A percentile compares a stretch with the other conserved stretches of the same genome.
phyloP scores from a whole-genome alignment of 1,284 basidiomycete genomes.

The Sporisorium scitamineum region DNA sequence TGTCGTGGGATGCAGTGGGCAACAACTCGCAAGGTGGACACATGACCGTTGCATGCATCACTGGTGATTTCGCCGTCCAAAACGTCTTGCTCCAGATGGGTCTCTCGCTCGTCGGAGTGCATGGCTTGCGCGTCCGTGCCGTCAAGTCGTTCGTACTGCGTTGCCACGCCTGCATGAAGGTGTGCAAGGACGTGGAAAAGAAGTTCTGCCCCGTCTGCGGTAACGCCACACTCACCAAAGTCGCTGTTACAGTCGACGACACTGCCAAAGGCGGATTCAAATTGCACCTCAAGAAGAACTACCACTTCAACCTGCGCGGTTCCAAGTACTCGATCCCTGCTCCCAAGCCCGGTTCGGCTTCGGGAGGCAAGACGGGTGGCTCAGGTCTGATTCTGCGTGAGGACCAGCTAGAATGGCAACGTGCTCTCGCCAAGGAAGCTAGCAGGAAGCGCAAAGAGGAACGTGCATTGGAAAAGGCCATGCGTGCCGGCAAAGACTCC shows the following conservation, averaged over 20 bases:
- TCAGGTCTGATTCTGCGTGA: conserved; percentile 63
- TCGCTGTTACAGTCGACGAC: conserved; percentile 79
- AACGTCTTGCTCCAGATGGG: conserved; percentile 97
- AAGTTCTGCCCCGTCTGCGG: conserved; percentile 99
- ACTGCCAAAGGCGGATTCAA: conserved; percentile 55
- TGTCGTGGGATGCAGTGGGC: conserved; percentile 36
- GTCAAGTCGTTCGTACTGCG: conserved; percentile 96
- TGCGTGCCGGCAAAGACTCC: conserved; percentile 59
- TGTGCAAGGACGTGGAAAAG: conserved; percentile 93
- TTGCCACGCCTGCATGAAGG: conserved; percentile 98
- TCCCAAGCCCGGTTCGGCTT: conserved; percentile 80
- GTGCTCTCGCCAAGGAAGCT: conserved; percentile 56
- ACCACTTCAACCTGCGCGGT: conserved; percentile 91
- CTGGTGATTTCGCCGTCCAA: conserved; percentile 98
- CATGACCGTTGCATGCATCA: conserved; percentile 74
- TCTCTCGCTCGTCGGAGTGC: conserved; percentile 87
- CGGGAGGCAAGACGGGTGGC: conserved; percentile 55
- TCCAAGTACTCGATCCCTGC: conserved; percentile 93
- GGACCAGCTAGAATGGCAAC: conserved; percentile 68
- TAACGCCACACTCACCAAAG: conserved; percentile 88
- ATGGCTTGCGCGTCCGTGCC: conserved; percentile 88
- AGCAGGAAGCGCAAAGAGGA: conserved; percentile 62
- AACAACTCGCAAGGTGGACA: conserved; percentile 73
- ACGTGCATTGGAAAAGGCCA: conserved; percentile 45
- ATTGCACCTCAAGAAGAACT: conserved; percentile 71